Percentiles rank a stretch among this genome's conserved stretches.
These are phyloP conservation scores for Puccinia triticina DNA, from an alignment of 1,284 basidiomycete genomes.

Conservation along the genomic window DNA sequence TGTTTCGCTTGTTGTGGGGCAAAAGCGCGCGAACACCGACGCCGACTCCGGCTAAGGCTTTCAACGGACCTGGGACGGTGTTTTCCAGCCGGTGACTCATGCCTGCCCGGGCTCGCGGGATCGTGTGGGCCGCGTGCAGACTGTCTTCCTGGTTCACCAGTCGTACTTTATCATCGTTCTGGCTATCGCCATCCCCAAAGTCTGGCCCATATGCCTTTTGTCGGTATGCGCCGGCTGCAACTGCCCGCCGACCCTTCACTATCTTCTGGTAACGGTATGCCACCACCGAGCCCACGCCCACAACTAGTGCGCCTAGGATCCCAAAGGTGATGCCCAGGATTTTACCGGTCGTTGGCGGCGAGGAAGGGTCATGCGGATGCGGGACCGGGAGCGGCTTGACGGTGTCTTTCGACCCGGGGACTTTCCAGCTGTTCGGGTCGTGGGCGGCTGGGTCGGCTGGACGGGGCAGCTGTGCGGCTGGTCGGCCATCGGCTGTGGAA, in stretches of 20 bases:
- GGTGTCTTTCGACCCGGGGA: slow-evolving; percentile 26
- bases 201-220: slow-evolving; percentile 41
- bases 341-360: background rate
- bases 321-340: slow-evolving; percentile 21
- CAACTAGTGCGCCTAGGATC: slow-evolving; percentile 2
- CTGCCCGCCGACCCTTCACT: background rate
- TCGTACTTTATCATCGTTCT: slow-evolving; percentile 14
- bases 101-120: background rate
- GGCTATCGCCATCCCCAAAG: background rate
- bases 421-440: slow-evolving; percentile 18
- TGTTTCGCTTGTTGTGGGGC: slow-evolving; percentile 3
- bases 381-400: slow-evolving; percentile 19
- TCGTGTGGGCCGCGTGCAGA: slow-evolving; percentile 29
- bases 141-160: slow-evolving; percentile 32
- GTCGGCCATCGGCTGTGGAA: background rate
- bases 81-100: background rate
- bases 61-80: background rate
- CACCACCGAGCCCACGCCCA: slow-evolving; percentile 21
- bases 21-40: slow-evolving; percentile 26
- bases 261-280: slow-evolving; percentile 40
- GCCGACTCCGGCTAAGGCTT: slow-evolving; percentile 33
- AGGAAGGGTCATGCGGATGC: background rate
- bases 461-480: background rate
- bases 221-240: slow-evolving; percentile 35
- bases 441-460: background rate